Conservation (phyloP, 2,329 filamentous ascomycete genomes). For the Thielaviopsis cerberus region DNA sequence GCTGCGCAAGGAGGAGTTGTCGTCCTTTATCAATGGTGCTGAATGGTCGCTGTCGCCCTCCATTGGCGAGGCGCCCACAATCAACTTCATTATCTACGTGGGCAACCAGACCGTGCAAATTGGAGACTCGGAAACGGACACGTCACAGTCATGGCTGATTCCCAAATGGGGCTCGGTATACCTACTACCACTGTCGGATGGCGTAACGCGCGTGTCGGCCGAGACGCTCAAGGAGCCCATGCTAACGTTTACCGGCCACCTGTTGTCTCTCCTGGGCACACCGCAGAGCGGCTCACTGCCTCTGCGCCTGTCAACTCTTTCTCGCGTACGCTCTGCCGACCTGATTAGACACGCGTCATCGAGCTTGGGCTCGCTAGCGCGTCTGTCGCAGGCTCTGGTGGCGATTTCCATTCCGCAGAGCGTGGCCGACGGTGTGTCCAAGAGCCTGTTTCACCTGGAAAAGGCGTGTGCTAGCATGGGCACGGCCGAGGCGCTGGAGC, state of each 20-base stretch:
- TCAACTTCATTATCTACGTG: constrained; percentile 89
- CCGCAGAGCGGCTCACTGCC: constrained; percentile 70
- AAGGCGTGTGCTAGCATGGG: constrained; percentile 57
- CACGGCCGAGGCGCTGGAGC: constrained; percentile 47
- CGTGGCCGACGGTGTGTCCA: constrained; percentile 70
- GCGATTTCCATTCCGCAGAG: constrained; percentile 80
- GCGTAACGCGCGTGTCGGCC: constrained; percentile 35
- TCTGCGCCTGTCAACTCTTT: constrained; percentile 65
- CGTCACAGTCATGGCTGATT: constrained; percentile 62
- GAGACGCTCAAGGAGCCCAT: constrained; percentile 60
- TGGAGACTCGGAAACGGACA: constrained; percentile 20
- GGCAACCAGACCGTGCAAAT: constrained; percentile 54
- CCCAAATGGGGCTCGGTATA: constrained; percentile 79
- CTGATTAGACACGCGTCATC: constrained; percentile 78
- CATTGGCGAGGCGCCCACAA: constrained; percentile 78
- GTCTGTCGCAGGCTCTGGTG: constrained; percentile 63
- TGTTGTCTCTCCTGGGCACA: constrained; percentile 72
- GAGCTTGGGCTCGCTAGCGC: constrained; percentile 79
- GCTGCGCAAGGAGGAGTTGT: constrained; percentile 68
- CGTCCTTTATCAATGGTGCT: constrained; percentile 89
- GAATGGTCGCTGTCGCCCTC: constrained; percentile 94
- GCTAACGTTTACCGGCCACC: constrained; percentile 76
- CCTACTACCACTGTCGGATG: constrained; percentile 29
- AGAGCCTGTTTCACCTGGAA: constrained; percentile 59
- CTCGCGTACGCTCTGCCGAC: constrained; percentile 68